phyloP scores from a whole-genome alignment of 2,329 filamentous ascomycete genomes.

The Boeremia lycopersici region DNA sequence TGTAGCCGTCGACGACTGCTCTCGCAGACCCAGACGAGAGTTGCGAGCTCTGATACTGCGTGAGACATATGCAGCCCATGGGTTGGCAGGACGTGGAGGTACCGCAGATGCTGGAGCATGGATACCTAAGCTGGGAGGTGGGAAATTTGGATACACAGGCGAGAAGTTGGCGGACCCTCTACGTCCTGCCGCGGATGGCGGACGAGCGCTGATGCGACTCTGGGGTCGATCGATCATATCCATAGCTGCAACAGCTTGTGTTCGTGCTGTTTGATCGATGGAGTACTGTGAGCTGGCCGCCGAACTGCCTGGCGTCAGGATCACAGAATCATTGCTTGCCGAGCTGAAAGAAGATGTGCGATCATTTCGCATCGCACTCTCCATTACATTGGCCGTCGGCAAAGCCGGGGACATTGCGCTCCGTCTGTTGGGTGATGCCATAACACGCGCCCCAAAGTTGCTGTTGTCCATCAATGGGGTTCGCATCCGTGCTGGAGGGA shows the following conservation, averaged over 20 bases:
- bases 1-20: slow-evolving; percentile 49
- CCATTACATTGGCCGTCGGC: slow-evolving; percentile 19
- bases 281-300: slow-evolving; percentile 36
- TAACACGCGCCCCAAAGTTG: slow-evolving; percentile 32
- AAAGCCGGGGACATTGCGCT: slow-evolving; percentile 30
- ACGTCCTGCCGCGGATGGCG: slow-evolving; percentile 44
- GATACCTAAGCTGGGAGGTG: slow-evolving; percentile 40
- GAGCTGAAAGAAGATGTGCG: slow-evolving; percentile 39
- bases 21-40: slow-evolving; percentile 44
- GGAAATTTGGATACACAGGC: slow-evolving; percentile 36
- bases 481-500: slow-evolving; percentile 41
- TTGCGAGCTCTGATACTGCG: slow-evolving; percentile 33
- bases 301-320: slow-evolving; percentile 38
- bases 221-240: slow-evolving; percentile 48
- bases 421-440: slow-evolving; percentile 41
- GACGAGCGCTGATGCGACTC: slow-evolving; percentile 44
- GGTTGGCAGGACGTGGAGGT: slow-evolving; percentile 36
- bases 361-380: slow-evolving; percentile 25
- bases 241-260: slow-evolving; percentile 33
- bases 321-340: slow-evolving; percentile 35
- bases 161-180: slow-evolving; percentile 43
- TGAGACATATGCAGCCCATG: slow-evolving; percentile 45
- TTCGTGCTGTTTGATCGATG: slow-evolving; percentile 36
- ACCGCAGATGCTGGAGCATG: slow-evolving; percentile 41
- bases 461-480: slow-evolving; percentile 43